Conservation (phyloP, 108 stramenopile species). For the Fistulifera pelliculosa region DNA sequence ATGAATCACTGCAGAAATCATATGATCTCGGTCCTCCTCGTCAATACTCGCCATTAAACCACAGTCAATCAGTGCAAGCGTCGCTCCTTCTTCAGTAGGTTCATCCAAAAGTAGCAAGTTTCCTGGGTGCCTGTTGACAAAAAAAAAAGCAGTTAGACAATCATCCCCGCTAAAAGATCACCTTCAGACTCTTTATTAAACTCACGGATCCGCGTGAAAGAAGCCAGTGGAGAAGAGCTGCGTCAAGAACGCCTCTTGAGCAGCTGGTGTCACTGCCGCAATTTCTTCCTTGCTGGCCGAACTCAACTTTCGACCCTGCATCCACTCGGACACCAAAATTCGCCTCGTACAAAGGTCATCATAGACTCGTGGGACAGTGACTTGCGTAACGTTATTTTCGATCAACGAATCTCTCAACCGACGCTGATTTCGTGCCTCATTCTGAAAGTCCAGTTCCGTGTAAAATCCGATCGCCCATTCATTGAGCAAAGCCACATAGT, state of each 20-base stretch:
- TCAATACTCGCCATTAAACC: conserved; percentile 80
- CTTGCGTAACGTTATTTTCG: conserved; percentile 55
- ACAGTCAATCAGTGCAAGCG: conserved; percentile 79
- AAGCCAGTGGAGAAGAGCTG: conserved; percentile 71
- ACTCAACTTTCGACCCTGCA: conserved; percentile 77
- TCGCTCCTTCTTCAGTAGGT: conserved; percentile 56
- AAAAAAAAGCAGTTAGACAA: too few relatives aligned
- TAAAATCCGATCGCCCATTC: conserved; percentile 90
- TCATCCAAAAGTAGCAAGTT: conserved; percentile 62
- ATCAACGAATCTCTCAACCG: conserved; percentile 41
- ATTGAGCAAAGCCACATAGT: conserved; percentile 79
- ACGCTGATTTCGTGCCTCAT: conserved; percentile 76
- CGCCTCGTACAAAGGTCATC: conserved; percentile 68
- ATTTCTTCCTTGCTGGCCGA: conserved; percentile 51
- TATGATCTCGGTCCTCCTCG: conserved; percentile 59
- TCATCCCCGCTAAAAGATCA: neutral
- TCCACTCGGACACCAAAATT: conserved; percentile 80
- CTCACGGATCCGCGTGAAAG: conserved; percentile 61
- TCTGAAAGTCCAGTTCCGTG: conserved; percentile 68
- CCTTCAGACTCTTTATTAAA: neutral
- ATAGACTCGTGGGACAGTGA: conserved; percentile 73
- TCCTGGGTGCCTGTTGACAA: conserved; percentile 25
- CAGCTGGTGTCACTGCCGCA: conserved; percentile 50
- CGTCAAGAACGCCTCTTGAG: conserved; percentile 83
- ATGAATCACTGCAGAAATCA: conserved; percentile 85